Base-by-base conservation (phyloP, 345 rosid species). In the Lepidium sativum region DNA sequence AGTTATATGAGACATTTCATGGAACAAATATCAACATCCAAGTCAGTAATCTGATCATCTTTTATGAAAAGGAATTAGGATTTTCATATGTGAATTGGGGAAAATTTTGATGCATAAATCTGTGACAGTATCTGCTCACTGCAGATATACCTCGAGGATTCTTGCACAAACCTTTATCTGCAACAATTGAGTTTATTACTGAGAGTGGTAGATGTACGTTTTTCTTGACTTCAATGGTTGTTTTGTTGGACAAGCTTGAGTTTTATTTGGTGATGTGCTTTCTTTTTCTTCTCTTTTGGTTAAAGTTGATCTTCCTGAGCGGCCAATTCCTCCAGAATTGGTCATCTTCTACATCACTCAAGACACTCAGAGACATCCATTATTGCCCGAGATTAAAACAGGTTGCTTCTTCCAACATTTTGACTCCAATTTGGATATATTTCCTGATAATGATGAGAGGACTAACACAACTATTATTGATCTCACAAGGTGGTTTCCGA, bases 341-440 rank as follows among this genome's bases (percentile, higher is more conserved):
- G 89, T 82, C 33, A 73, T 89, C 68, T 89, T 92, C 69, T 86
- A 89, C 73, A 86, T 92, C 51, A 89, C 97, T 58, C 98, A 87
- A 72, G 94, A 89, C 58, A 92, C 98, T 45, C 94, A 92, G 69
- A 85, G 81, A 71, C 96, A 89, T 73, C 96, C 89, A 2, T 57
- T 92, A 63, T 90, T 92, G 67, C 92, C 98, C 6, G 89, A 84
- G 63, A 57, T 92, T 68, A 89, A 84, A 65, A 69, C 91, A 73
- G 97, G 94, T 87, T 38, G 68, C 64, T 37, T 58, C 20, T 56
- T 14, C 44, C 42, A 16, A 43, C 12, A 32, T 8, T 16, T 15
- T 6, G 25, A 44, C 32, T 50, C 21, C 16, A 40, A 0, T 27
- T 29, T 27, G 40, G 60, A 25, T 51, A 44, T 49, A 11, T 11